Percentiles rank a stretch among this genome's conserved stretches.
phyloP scores from a whole-genome alignment of 1,139 yeast species.

The Meyerozyma elateridarum region DNA sequence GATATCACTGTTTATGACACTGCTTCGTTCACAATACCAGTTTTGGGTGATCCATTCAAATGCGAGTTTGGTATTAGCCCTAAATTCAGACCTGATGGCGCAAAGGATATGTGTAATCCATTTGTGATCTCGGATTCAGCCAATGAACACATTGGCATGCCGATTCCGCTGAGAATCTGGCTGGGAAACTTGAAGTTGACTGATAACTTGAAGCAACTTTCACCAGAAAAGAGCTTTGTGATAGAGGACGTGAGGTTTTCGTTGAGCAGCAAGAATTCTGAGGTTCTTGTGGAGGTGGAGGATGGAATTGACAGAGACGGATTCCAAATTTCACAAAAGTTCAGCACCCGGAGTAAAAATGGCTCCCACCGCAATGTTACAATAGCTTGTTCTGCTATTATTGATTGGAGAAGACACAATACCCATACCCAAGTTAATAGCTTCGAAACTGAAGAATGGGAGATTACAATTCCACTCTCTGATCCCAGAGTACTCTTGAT shows the following conservation, averaged over 20 bases:
- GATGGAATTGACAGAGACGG: slow-evolving; percentile 7
- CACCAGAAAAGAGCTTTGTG: slow-evolving; percentile 14
- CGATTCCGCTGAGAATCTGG: slow-evolving; percentile 48
- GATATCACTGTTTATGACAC: slow-evolving; percentile 26
- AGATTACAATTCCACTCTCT: slow-evolving; percentile 52
- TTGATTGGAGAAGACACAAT: slow-evolving; percentile 33
- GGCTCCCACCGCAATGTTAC: slow-evolving; percentile 40
- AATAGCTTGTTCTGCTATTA: slow-evolving; percentile 20
- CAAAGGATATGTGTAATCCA: slow-evolving; percentile 38
- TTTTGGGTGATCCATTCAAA: slow-evolving; percentile 34
- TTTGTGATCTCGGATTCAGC: slow-evolving; percentile 26
- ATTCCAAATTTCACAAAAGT: slow-evolving; percentile 15
- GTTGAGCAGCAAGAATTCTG: slow-evolving; percentile 28
- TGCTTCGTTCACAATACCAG: slow-evolving; percentile 23
- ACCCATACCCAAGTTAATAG: slow-evolving; percentile 16
- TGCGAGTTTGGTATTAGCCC: slow-evolving; percentile 36
- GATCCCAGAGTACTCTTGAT: slow-evolving; percentile 65
- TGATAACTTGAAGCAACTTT: slow-evolving; percentile 4
- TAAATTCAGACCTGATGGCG: slow-evolving; percentile 19
- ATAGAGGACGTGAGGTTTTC: slow-evolving; percentile 19
- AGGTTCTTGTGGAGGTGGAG: slow-evolving; percentile 22
- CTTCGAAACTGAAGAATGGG: slow-evolving; percentile 37
- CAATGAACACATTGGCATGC: too few relatives aligned
- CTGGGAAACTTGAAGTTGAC: slow-evolving; percentile 23
- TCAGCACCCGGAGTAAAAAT: slow-evolving; percentile 35